Base-by-base conservation (phyloP, 1,284 basidiomycete genomes). In the Malassezia pachydermatis region DNA sequence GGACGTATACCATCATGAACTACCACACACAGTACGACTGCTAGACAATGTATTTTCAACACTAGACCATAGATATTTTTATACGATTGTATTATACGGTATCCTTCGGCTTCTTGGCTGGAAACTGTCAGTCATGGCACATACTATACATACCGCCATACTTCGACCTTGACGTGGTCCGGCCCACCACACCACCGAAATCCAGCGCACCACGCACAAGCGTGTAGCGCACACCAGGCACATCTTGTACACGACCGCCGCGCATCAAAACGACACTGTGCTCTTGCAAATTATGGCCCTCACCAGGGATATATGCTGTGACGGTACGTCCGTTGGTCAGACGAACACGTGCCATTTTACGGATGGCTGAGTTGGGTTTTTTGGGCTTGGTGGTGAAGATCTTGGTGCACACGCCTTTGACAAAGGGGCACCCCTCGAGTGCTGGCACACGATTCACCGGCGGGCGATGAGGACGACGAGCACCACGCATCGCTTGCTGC, bases 331-430 rank as follows among this genome's bases (percentile, higher is more conserved):
- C 94, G 27, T 84, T 92, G 27, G 83, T 80, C 41, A 98, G 77
- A 76, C 92, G 92, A 60, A 99, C 84, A 69, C 87, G 80, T 34
- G 89, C 89, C 52, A 96, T 87, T 76, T 96, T 98, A 56, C 94
- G 86, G 68, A 95, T 88, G 36, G 90, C 90, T 34, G 92, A 98
- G 75, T 99, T 99, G 58, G 94, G 94, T 73, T 99, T 99, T 77
- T 90, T 95, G 20, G 94, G 94, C 69, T 85, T 88, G 27, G 65
- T 65, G 28, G 68, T 71, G 41, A 68, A 71, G 48, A 71, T 64
- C 33, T 63, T 62, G 41, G 59, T 57, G 55, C 68, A 70, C 3
- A 70, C 68, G 29, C 68, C 68, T 47, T 69, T 70, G 33, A 70
- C 66, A 51, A 70, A 70, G 1, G 67, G 67, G 39, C 58, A 57